Percentiles rank a stretch among this genome's conserved stretches.
These are phyloP conservation scores for Apiotrichum gamsii DNA, from an alignment of 1,284 basidiomycete species.

Conservation along the genomic window DNA sequence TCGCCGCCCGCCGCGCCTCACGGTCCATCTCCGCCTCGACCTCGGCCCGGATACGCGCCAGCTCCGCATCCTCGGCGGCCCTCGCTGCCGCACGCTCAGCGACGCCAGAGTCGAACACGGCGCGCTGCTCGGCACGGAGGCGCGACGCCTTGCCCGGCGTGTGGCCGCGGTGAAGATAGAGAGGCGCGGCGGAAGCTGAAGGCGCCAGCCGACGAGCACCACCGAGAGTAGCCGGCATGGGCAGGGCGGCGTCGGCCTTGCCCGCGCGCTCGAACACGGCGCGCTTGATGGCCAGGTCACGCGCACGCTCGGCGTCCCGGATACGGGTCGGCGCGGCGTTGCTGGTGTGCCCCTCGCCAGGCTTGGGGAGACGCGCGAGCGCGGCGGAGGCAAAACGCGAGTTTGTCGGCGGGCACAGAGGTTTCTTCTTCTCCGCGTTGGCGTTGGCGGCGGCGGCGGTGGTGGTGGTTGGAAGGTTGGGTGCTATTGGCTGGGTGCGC, in stretches of 20 bases:
- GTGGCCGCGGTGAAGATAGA: not conserved
- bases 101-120: constrained; percentile 19
- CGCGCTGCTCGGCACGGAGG: constrained; percentile 20
- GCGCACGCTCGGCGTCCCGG: constrained; percentile 24
- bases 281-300: constrained; percentile 18
- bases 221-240: no score
- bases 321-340: constrained; percentile 17
- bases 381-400: constrained; percentile 27
- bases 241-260: not conserved
- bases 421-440: no score
- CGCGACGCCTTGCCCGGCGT: constrained; percentile 29
- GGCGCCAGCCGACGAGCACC: not conserved
- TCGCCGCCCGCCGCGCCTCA: constrained; percentile 24
- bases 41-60: constrained; percentile 12
- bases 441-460: no score
- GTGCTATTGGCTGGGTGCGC: no score
- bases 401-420: not conserved
- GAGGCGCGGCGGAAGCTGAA: not conserved
- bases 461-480: no score
- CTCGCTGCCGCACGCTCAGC: constrained; percentile 6
- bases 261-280: constrained; percentile 27
- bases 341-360: constrained; percentile 19
- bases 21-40: constrained; percentile 26
- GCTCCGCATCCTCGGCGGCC: constrained; percentile 15
- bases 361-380: constrained; percentile 26